phyloP scores from a whole-genome alignment of 306 rosid species.

The Sechiopsis laciniata region DNA sequence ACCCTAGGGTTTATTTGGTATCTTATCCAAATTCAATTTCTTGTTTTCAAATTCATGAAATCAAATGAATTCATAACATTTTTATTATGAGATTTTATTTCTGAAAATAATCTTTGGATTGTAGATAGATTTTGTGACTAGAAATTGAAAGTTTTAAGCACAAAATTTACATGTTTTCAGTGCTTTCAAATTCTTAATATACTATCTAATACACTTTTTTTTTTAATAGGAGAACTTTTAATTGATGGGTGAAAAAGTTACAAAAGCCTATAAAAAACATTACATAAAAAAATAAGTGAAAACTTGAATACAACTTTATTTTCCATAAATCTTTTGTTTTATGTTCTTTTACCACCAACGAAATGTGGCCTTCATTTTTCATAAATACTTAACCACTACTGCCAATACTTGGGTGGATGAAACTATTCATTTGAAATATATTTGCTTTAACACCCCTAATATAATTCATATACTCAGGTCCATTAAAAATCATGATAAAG shows the following conservation, averaged over 20 bases:
- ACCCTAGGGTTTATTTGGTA: background rate
- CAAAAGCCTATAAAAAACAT: no score
- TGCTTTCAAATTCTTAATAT: no score
- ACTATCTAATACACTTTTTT: no score
- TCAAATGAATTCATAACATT: background rate
- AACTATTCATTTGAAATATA: background rate
- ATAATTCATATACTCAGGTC: background rate
- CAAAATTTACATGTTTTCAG: no score
- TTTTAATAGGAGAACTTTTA: no score
- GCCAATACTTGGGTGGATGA: constrained; percentile 6
- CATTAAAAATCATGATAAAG: background rate
- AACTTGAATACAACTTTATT: background rate
- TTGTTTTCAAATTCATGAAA: background rate
- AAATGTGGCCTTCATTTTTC: background rate
- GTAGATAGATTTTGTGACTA: no score
- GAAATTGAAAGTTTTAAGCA: no score
- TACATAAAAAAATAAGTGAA: background rate
- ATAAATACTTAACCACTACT: background rate
- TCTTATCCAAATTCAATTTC: background rate
- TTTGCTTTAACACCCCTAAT: background rate
- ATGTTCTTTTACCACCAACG: background rate
- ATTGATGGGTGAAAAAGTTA: no score
- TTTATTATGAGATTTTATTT: no score
- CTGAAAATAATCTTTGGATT: no score
- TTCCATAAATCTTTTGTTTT: background rate